Evolutionary conservation across 2,329 filamentous ascomycete species (phyloP).

Genomic region (Botrytis squamosa): DNA sequence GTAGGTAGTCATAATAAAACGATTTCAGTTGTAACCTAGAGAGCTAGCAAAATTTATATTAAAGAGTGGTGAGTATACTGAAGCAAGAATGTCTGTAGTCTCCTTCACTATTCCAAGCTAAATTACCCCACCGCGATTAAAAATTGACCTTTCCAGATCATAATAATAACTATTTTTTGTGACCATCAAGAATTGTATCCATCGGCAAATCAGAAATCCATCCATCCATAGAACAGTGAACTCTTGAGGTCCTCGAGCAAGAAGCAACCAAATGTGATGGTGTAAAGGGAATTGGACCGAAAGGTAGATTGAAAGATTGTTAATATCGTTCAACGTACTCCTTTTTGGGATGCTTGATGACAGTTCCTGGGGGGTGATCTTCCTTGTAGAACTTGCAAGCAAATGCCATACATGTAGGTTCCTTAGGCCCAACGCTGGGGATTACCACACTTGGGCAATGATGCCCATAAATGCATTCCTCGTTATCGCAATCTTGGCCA

Average conservation of each 20-base stretch:
- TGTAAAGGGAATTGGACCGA: not conserved
- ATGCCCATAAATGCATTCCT: constrained; percentile 63
- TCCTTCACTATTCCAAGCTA: not conserved
- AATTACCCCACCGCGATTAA: not conserved
- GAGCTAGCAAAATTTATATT: not conserved
- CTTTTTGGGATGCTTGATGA: constrained; percentile 36
- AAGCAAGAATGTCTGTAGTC: not conserved
- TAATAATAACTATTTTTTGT: not conserved
- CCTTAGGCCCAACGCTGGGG: constrained; percentile 29
- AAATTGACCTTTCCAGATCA: not conserved
- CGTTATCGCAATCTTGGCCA: constrained; percentile 57
- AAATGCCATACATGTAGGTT: constrained; percentile 52
- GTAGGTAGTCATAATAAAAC: not conserved
- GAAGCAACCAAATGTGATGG: not conserved
- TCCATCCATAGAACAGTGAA: not conserved
- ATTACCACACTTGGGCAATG: constrained; percentile 43
- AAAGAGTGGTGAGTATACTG: not conserved
- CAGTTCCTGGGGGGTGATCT: constrained; percentile 56
- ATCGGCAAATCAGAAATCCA: not conserved
- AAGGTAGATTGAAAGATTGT: too few species aligned
- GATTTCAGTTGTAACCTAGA: not conserved
- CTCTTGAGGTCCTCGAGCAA: not conserved
- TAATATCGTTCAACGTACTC: constrained; percentile 27
- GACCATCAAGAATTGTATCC: not conserved
- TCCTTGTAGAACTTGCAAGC: constrained; percentile 55